Evolutionary conservation across 2,329 filamentous ascomycete species (phyloP), one percentile per base, ranked within the genome.

Genomic region (Fusarium sp.): DNA sequence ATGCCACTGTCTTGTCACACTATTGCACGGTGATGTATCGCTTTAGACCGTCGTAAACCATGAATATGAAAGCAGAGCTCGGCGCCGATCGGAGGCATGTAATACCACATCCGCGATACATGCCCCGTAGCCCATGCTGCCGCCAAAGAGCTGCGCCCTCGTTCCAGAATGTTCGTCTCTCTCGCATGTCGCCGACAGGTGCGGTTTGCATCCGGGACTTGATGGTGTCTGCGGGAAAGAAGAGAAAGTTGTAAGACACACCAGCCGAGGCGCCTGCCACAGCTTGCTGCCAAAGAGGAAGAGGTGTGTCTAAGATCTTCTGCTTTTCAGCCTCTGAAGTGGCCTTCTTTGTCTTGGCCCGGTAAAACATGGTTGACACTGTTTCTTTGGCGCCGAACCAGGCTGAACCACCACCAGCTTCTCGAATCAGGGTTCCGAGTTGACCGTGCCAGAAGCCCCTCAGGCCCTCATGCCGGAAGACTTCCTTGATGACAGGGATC

Each of bases 11-110:
- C 18, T 20, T 16, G 18, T 9, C 20, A 10, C 20, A 10, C 58
- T 37, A 74, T 64, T 84, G 83, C 75, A 90, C 77, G 37, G 89
- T 87, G 79, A 97, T 88, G 76, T 91, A 86, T 73, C 87, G 88
- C 85, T 95, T 95, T 82, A 99, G 83, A 16, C 92, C 93, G 84
- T 98, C 97, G 81, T 95, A 98, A 71, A 98, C 92, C 71, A 97
- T 95, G 80, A 99, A 99, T 70, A 99, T 99, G 80, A 98, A 95
- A 9, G 97, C 97, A n/a, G 95, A 98, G 83, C 95, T 98, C 4
- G 97, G 97, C 35, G 95, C 95, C 39, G 95, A 93, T 70, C 97
- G 90, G 35, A 92, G 87, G 54, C 97, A 95, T 0, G 97, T 99
- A 75, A 99, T 97, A 35, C 97, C 97, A 79, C 97, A 99, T 5